Evolutionary conservation across 768 basidiomycete species (phyloP).

Genomic region (Phanerochaete sordida): DNA sequence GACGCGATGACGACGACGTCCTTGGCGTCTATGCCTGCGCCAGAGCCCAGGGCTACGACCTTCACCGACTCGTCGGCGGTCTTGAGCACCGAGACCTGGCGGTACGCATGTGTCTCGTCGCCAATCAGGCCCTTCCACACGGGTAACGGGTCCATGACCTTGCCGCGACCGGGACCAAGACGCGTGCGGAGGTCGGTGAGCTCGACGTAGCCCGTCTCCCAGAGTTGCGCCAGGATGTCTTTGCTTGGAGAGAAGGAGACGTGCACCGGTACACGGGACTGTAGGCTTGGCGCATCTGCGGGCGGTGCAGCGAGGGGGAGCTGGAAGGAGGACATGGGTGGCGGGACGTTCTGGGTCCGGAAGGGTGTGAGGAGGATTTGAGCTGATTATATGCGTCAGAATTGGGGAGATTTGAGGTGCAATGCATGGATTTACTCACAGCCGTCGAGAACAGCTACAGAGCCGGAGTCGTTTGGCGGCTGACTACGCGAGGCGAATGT

Average conservation of each 20-base stretch:
- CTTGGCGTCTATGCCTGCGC: constrained; percentile 15
- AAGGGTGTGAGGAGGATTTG: constrained; percentile 86
- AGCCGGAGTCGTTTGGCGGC: constrained; percentile 75
- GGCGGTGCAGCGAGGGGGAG: constrained; percentile 15
- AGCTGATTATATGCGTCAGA: constrained; percentile 29
- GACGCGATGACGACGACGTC: constrained; percentile 16
- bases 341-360: constrained; percentile 91
- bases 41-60: constrained; percentile 42
- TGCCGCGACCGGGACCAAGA: constrained; percentile 50
- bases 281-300: constrained; percentile 43
- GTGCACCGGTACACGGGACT: constrained; percentile 52
- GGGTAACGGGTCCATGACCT: constrained; percentile 57
- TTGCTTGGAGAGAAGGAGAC: constrained; percentile 52
- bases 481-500: constrained; percentile 56
- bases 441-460: constrained; percentile 88
- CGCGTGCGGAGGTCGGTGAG: constrained; percentile 70
- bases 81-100: neutral
- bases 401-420: neutral
- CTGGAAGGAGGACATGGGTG: constrained; percentile 80
- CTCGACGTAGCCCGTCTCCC: constrained; percentile 65
- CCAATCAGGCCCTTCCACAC: constrained; percentile 22
- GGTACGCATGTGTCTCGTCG: neutral
- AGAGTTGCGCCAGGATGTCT: constrained; percentile 64
- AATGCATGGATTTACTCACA: constrained; percentile 42
- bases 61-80: constrained; percentile 11